Percentiles rank a stretch among this genome's conserved stretches.
These are phyloP conservation scores for Karstenula rhodostoma DNA, from an alignment of 2,329 filamentous ascomycete species.

Conservation along the genomic window DNA sequence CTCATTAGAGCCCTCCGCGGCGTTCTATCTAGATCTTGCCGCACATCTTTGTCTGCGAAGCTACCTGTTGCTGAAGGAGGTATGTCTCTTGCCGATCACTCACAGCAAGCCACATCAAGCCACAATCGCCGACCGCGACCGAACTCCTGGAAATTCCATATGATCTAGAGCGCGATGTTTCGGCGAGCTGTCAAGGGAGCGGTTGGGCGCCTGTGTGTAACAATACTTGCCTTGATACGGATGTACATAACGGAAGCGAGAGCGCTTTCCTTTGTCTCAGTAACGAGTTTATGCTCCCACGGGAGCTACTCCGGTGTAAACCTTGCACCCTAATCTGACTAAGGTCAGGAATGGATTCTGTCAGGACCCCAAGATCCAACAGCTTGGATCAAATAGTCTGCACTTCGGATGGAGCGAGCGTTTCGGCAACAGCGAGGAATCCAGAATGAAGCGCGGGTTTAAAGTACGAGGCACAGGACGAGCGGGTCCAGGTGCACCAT, in stretches of 20 bases:
- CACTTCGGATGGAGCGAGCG: background rate
- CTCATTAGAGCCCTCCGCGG: background rate
- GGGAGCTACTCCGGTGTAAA: background rate
- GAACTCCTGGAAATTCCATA: background rate
- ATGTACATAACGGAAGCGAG: conserved; percentile 1
- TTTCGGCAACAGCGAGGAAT: background rate
- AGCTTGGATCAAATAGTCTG: conserved; percentile 5
- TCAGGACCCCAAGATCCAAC: conserved; percentile 1
- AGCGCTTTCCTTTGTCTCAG: background rate
- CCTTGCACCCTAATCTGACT: background rate
- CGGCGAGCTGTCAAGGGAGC: conserved; percentile 1
- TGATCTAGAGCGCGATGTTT: background rate
- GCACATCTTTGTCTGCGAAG: background rate
- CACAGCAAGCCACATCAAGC: background rate
- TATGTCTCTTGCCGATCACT: background rate
- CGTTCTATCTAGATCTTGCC: background rate
- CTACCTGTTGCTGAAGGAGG: background rate
- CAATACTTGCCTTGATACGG: background rate
- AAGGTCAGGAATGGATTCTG: background rate
- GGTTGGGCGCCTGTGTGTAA: conserved; percentile 1
- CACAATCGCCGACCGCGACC: background rate
- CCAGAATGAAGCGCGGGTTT: conserved; percentile 1
- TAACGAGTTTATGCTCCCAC: background rate
- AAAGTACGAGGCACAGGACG: background rate
- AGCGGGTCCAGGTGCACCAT: conserved; percentile 1